Evolutionary conservation across 2,329 filamentous ascomycete genomes (phyloP), one percentile per base, ranked within the genome.

Genomic region (Epichloe gansuensis): DNA sequence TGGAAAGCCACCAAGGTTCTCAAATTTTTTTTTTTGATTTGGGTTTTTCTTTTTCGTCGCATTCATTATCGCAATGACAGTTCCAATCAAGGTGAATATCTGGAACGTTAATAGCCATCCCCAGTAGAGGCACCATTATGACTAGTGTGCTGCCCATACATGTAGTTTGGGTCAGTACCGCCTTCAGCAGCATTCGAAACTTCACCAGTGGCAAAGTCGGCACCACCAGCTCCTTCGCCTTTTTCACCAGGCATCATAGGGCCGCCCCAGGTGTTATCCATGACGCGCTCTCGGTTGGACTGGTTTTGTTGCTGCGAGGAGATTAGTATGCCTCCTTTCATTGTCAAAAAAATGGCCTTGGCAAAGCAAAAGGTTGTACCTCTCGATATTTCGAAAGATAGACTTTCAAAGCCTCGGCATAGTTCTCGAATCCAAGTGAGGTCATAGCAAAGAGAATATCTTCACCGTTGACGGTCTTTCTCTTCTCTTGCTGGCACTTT

Each of bases 381-480:
- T 98, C 93, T 69, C 93, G 85, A 70, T 97, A 98, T 67, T 96
- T 93, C 54, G 90, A 89, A 42, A 98, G 78, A 68, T 98, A 98
- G 60, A 98, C 96, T 72, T 98, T 98, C 53, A 98, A 76, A 1
- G 93, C 93, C 69, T 98, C 93, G 27, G 91, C 87, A 67, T 98
- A 98, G 72, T 98, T 98, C 71, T 98, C 93, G 68, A 98, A 98
- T 1, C 93, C 93, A 38, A 98, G 79, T 27, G 93, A 98, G 7
- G 91, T 97, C 93, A 98, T 98, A 55, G 93, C 93, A 66, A 97
- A 98, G 45, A 98, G 75, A 54, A 98, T 98, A 63, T 98, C 93
- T 70, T 98, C 93, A 60, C 93, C 93, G 64, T 98, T 98, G 59
- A 98, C 93, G 0, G 93, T 98, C 76, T 98, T 98, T 63, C 93